Base-by-base conservation (phyloP, 208 protist species). In the Wallacemonas rigidus region DNA sequence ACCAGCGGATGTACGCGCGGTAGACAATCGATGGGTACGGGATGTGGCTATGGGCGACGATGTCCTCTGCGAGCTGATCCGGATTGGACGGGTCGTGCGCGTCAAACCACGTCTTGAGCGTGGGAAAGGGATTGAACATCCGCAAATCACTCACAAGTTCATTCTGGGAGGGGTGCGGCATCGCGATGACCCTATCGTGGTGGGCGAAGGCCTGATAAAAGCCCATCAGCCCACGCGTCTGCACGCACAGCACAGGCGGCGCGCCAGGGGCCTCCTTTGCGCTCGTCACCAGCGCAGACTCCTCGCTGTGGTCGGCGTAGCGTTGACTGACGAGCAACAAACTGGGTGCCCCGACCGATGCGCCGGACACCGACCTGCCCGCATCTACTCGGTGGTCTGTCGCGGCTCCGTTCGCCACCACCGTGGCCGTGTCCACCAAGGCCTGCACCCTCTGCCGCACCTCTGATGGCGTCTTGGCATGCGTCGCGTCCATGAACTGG, bases 151-250 rank as follows among this genome's bases (percentile, higher is more conserved):
- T 76, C 57, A 95, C 82, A 41, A 72, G 56, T 35, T 72, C 75
- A 45, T 85, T 76, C 3, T 61, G 72, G 40, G 86, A 80, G 44
- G 80, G 79, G 53, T 87, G 80, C 1, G 87, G 74, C 1, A 83
- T 50, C 55, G 87, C 72, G 47, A 96, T 74, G 35, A 90, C 67
- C 7, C 79, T 79, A 47, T 91, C 78, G 12, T 67, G 35, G 45
- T 65, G 60, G 3, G 74, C 65, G 57, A 90, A 82, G 15, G 95
- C 72, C 67, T 98, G 91, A 35, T 98, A 55, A 50, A 90, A 83
- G 12, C 97, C 98, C 17, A 98, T 73, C 15, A 98, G 82, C 26
- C 98, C 98, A 50, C 90, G 88, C 35, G 86, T 76, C 40, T 88
- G 83, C 7, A 95, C 80, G 35, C 88, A 74, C 51, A 99, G 14